Evolutionary conservation across 148 eudicot species (phyloP).

Genomic region (Camellia granthamiana): DNA sequence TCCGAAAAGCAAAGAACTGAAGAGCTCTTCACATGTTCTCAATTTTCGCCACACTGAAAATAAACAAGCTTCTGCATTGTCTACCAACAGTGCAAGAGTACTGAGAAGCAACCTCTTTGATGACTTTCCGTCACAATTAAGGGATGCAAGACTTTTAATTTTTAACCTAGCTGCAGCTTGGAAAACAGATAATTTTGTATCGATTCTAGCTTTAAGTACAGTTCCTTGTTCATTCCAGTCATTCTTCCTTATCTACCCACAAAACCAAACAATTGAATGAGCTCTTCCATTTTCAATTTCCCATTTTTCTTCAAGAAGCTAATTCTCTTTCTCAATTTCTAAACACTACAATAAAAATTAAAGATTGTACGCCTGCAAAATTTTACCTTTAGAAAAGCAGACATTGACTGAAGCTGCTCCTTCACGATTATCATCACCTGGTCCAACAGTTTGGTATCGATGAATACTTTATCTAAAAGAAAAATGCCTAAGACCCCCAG

Average conservation of each 20-base stretch:
- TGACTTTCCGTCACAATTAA: constrained; percentile 70
- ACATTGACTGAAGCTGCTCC: constrained; percentile 67
- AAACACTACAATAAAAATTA: background rate
- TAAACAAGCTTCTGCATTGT: constrained; percentile 87
- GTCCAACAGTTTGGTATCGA: constrained; percentile 65
- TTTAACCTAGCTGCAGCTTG: constrained; percentile 65
- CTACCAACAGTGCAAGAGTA: constrained; percentile 72
- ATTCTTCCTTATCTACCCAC: constrained; percentile 82
- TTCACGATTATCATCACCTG: constrained; percentile 67
- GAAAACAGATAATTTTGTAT: constrained; percentile 69
- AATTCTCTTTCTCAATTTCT: background rate
- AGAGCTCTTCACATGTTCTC: constrained; percentile 85
- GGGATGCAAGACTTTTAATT: constrained; percentile 55
- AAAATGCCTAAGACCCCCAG: too few species aligned
- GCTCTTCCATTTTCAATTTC: background rate
- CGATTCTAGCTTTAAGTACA: constrained; percentile 66
- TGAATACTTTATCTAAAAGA: constrained; percentile 50
- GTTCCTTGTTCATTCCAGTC: constrained; percentile 91
- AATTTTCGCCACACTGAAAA: constrained; percentile 82
- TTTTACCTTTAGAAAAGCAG: constrained; percentile 71
- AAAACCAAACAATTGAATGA: constrained; percentile 19
- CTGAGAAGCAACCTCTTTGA: constrained; percentile 71
- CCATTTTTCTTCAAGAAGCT: background rate
- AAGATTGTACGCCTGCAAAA: background rate
- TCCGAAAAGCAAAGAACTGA: constrained; percentile 77